Percentiles rank a stretch among this genome's conserved stretches.
phyloP scores from a whole-genome alignment of 2,329 filamentous ascomycete genomes.

The Cylindrodendrum hubeiense region DNA sequence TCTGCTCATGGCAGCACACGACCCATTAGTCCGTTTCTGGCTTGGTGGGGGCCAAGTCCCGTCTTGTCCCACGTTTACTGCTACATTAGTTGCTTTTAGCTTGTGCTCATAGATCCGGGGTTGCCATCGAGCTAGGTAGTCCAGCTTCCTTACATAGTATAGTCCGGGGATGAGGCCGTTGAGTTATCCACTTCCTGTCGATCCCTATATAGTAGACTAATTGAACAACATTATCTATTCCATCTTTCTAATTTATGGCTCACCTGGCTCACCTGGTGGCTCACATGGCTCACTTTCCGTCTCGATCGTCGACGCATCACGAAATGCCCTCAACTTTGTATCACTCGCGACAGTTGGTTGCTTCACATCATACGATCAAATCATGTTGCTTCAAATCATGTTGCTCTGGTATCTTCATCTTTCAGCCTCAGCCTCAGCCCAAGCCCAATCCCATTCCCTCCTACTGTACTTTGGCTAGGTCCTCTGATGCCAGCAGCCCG shows the following conservation, averaged over 20 bases:
- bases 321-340: no score
- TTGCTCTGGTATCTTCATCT: slow-evolving; percentile 28
- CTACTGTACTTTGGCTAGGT: slow-evolving; percentile 29
- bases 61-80: slow-evolving; percentile 4
- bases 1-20: not conserved
- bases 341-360: not conserved
- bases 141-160: not conserved
- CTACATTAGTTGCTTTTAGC: no score
- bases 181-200: slow-evolving; percentile 1
- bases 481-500: slow-evolving; percentile 28
- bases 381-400: slow-evolving; percentile 21
- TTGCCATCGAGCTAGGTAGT: slow-evolving; percentile 1
- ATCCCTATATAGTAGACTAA: not conserved
- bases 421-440: slow-evolving; percentile 4
- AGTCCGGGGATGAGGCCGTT: not conserved
- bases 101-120: slow-evolving; percentile 13
- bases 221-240: not conserved
- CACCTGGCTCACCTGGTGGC: no score
- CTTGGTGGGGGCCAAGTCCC: slow-evolving; percentile 3
- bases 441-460: slow-evolving; percentile 18
- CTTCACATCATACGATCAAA: slow-evolving; percentile 12
- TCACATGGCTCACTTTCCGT: no score
- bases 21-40: slow-evolving; percentile 10
- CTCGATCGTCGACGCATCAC: no score
- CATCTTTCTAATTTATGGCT: no score